Conservation (phyloP, 371 early-diverging fungal species). For the Mortierella sp. region DNA sequence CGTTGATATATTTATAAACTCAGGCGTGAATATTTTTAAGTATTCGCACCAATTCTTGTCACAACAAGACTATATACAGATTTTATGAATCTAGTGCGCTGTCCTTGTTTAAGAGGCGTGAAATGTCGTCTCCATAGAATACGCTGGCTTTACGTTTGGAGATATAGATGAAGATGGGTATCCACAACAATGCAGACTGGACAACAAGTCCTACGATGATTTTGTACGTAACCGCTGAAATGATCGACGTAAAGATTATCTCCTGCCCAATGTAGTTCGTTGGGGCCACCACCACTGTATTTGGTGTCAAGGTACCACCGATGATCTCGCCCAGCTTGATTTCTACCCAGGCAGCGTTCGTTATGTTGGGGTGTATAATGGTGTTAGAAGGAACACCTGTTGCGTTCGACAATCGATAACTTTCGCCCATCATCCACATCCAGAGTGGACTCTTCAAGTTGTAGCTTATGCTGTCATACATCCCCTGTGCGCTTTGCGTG, state of each 20-base stretch:
- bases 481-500: not conserved
- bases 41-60: too few relatives aligned
- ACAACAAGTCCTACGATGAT: not conserved
- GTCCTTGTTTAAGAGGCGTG: not conserved
- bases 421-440: slow-evolving; percentile 4
- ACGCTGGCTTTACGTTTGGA: not conserved
- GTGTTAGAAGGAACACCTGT: not conserved
- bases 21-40: too few relatives aligned
- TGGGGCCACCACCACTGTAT: not conserved
- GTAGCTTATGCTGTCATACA: not conserved
- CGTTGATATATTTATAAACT: too few relatives aligned
- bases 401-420: not conserved
- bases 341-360: not conserved
- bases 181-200: not conserved
- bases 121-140: not conserved
- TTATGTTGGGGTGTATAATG: not conserved
- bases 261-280: not conserved
- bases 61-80: too few relatives aligned
- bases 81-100: too few relatives aligned
- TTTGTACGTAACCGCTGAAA: not conserved
- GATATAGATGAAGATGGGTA: not conserved
- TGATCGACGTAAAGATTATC: not conserved
- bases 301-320: not conserved
- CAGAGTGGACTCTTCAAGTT: slow-evolving; percentile 3
- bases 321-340: not conserved